Evolutionary conservation across 768 basidiomycete species (phyloP), one percentile per base, ranked within the genome.

Genomic region (Baorangia bicolor): DNA sequence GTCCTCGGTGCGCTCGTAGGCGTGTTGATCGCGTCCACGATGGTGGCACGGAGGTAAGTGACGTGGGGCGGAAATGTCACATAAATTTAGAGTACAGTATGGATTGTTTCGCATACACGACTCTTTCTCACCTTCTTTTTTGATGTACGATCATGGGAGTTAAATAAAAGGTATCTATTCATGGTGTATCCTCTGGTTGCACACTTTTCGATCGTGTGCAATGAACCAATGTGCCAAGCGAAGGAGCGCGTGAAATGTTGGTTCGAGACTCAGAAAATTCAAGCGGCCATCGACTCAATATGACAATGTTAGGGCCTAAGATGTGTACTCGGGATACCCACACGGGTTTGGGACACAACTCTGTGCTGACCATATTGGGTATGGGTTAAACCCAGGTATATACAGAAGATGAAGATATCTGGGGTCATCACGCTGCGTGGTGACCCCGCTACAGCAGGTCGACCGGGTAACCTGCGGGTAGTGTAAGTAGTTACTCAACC

Each of bases 1-100:
- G 78, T 80, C 5, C 61, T 88, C n/a, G 87, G 86, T 3, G 86
- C 79, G 3, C 67, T 90, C 16, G 83, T 75, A 2, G 86, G 86
- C 40, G 76, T 86, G 61, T 72, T 89, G 71, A 75, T 81, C 49
- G 82, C 80, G 45, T 79, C 82, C 8, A 69, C 78, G 50, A 53
- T 82, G 48, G 68, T 48, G 18, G 56, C 59, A 14, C 60, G 69
- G 45, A 62, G 62, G 51, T 69, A 28, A 60, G 47, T 2, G n/a
- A 28, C 16, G 20, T 3, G 11, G 14, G 37, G 18, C 14, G 20
- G 13, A n/a, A 30, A 33, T n/a, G 14, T 13, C 30, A 37, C 14
- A 18, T 23, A 27, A 30, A 11, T 11, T 30, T 30, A 49, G 27
- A 37, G 31, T 16, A 16, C 27, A 7, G n/a, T 16, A 12, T 21